Evolutionary conservation across 1,284 basidiomycete genomes (phyloP), one percentile per base, ranked within the genome.

Genomic region (Earliella scabrosa): DNA sequence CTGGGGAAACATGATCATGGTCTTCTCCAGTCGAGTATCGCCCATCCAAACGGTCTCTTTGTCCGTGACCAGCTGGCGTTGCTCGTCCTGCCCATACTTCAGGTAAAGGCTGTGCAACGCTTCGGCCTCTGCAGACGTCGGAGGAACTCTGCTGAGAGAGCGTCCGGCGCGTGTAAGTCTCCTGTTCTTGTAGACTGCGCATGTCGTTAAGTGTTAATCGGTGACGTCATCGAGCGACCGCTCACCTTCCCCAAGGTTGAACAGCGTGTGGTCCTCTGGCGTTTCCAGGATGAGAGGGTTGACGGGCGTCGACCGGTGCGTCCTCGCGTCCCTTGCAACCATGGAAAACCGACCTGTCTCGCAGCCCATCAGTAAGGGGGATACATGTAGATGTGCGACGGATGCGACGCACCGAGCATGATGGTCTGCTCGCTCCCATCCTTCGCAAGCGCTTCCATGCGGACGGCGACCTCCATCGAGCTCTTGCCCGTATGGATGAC

Each of bases 1-100:
- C 74, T 93, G 91, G 0, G 92, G 91, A 68, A 92, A 92, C 89
- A 93, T 93, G 49, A 92, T 74, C 77, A 87, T 79, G n/a, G 80
- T 83, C 63, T 85, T 87, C 68, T 88, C 86, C 13, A 86, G 67
- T 45, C 74, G 73, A 0, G 87, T 88, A 54, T 88, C 82, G 0
- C 80, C 82, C 82, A 90, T 86, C 80, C 82, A 87, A 1, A 87
- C 82, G 18, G 77, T 76, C 53, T 84, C 78, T n/a, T 64, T 66
- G 20, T 67, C 67, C 2, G 53, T 52, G 0, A 44, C 26, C 18
- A 26, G 38, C 18, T 45, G 27, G 5, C 10, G 27, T 16, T 35
- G n/a, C 40, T 60, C 56, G 18, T 58, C 45, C 52, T 82, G 77
- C n/a, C 81, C 80, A 52, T 82, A 77, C 50, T 77, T 74, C 21